Evolutionary conservation across 306 rosid species (phyloP).

Genomic region (Parietaria judaica): DNA sequence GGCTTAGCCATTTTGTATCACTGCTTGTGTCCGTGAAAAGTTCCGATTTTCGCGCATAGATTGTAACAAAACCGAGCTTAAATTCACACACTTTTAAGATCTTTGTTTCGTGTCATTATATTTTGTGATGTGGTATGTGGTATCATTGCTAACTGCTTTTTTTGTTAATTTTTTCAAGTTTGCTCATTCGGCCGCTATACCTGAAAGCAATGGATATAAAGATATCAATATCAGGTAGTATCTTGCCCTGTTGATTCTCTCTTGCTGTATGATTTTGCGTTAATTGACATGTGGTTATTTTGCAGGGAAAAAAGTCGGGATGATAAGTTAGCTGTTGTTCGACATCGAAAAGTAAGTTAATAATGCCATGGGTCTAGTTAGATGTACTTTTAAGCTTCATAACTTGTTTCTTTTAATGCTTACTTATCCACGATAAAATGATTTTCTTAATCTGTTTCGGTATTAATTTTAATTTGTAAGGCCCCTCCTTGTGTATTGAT

Average conservation of each 20-base stretch:
- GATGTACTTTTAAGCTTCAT: too few species aligned
- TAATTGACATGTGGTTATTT: conserved; percentile 14
- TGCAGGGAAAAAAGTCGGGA: conserved; percentile 54
- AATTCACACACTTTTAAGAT: conserved; percentile 2
- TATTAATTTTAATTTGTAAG: too few species aligned
- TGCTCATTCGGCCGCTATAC: conserved; percentile 34
- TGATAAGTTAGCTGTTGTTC: conserved; percentile 30
- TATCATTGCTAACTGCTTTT: background rate
- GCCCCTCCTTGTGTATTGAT: background rate
- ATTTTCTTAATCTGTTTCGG: background rate
- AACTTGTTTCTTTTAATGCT: background rate
- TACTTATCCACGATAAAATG: background rate
- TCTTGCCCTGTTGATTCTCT: background rate
- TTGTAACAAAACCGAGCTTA: too few species aligned
- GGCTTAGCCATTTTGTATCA: too few species aligned
- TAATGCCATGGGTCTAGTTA: too few species aligned
- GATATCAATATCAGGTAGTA: conserved; percentile 51
- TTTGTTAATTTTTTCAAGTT: conserved; percentile 23
- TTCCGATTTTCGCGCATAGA: too few species aligned
- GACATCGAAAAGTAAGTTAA: conserved; percentile 61
- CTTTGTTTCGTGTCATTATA: background rate
- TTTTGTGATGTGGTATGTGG: background rate
- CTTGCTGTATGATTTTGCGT: conserved; percentile 1
- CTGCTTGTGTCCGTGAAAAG: too few species aligned
- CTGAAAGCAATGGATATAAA: conserved; percentile 50